These are phyloP conservation scores for Globisporangium acanthophoron DNA, from an alignment of 352 stramenopile genomes.

Conservation along the genomic window DNA sequence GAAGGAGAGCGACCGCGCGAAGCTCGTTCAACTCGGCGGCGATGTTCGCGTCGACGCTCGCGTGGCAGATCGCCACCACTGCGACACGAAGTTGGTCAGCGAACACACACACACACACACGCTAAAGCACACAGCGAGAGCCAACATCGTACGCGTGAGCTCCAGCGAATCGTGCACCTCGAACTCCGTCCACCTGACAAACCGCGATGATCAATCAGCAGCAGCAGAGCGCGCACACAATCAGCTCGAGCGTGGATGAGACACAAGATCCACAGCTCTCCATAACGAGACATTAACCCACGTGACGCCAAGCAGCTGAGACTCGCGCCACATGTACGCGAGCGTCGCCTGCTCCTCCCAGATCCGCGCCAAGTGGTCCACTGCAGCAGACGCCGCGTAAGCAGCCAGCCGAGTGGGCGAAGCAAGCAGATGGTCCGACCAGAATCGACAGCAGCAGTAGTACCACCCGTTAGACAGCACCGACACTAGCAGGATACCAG, in stretches of 20 bases:
- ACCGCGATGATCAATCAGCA: not conserved
- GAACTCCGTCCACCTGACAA: constrained; percentile 26
- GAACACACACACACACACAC: not conserved
- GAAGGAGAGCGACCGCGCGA: constrained; percentile 20
- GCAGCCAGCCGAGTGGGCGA: not conserved
- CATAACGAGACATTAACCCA: constrained; percentile 1
- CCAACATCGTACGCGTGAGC: constrained; percentile 33
- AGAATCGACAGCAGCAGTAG: not conserved
- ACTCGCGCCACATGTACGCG: constrained; percentile 31
- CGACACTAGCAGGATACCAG: not conserved
- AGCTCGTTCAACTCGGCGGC: constrained; percentile 37
- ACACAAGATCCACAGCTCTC: no score
- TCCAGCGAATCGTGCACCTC: constrained; percentile 52
- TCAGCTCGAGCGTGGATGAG: no score
- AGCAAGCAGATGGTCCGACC: not conserved
- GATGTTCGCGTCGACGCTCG: constrained; percentile 47
- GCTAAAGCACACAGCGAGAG: not conserved
- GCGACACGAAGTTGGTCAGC: not conserved
- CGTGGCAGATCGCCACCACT: constrained; percentile 59
- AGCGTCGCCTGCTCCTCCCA: constrained; percentile 51
- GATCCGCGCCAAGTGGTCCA: constrained; percentile 52
- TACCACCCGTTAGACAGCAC: not conserved
- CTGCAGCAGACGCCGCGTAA: constrained; percentile 11
- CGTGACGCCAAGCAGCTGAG: constrained; percentile 25
- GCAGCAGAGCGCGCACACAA: no score